Conservation (phyloP, 2,329 filamentous ascomycete genomes). For the Botrytis galanthina region DNA sequence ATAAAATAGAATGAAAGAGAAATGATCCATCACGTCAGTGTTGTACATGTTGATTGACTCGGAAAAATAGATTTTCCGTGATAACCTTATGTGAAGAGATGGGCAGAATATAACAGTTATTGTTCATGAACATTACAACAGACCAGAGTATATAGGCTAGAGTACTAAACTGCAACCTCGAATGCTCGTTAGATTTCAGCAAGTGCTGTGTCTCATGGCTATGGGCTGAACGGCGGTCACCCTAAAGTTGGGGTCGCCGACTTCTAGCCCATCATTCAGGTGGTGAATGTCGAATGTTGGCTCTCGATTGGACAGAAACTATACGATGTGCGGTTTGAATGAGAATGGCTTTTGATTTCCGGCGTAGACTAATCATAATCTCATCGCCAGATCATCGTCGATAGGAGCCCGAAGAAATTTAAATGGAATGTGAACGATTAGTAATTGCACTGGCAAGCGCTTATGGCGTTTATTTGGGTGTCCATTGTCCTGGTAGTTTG, state of each 20-base stretch:
- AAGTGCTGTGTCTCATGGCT: background rate
- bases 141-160: background rate
- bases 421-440: too few species aligned
- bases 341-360: rapidly evolving
- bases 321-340: rapidly evolving
- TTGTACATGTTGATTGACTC: background rate
- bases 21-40: too few species aligned
- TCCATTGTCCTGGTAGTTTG: background rate
- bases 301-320: background rate
- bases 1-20: too few species aligned
- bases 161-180: background rate
- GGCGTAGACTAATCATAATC: rapidly evolving
- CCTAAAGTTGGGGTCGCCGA: background rate
- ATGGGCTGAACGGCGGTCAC: background rate
- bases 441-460: background rate
- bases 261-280: background rate
- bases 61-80: background rate
- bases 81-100: too few species aligned
- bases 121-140: background rate
- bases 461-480: background rate
- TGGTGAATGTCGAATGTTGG: background rate
- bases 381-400: too few species aligned
- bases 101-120: too few species aligned
- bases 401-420: background rate
- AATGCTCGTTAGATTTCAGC: rapidly evolving